Evolutionary conservation across 2,329 filamentous ascomycete species (phyloP), one percentile per base, ranked within the genome.

Genomic region (Zasmidium citrigriseum): DNA sequence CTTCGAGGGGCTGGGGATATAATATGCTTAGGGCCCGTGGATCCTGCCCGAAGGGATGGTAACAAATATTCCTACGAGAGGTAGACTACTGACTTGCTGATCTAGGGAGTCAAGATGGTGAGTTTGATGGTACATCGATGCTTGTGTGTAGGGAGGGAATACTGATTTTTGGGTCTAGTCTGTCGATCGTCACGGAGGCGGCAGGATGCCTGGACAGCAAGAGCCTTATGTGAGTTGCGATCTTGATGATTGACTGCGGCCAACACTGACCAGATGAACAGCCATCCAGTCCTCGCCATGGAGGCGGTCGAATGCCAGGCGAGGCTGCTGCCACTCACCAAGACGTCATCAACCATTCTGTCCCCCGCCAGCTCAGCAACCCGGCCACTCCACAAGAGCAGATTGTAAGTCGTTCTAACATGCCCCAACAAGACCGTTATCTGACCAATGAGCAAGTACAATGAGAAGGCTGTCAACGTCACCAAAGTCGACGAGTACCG

Each of bases 181-280:
- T 23, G 27, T 52, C 22, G 27, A 24, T 47, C 54, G 54, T 52
- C 48, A 57, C 41, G 54, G 54, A 25, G 54, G 54, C 27, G 54
- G 47, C 14, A 46, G 24, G 29, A 34, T 52, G 24, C 54, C 54
- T 14, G 54, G 38, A 46, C 46, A 57, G 38, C 21, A 18, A 16
- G n/a, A 22, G 9, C 41, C 45, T 18, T 44, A 51, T 25, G 24
- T 51, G 27, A 21, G 48, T 51, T 24, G 14, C n/a, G n/a, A n/a
- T n/a, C n/a, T n/a, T n/a, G n/a, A 5, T 34, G 3, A 21, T 5
- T 18, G 25, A 51, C 14, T 52, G 27, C 50, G 34, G 23, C 21
- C 44, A 45, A n/a, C 41, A 54, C 21, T 34, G 51, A 9, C 38
- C 24, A 16, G 52, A 44, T n/a, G 27, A 22, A 52, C 16, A 41